Base-by-base conservation (phyloP, 352 stramenopile genomes). In the Elongisporangium prolatum region DNA sequence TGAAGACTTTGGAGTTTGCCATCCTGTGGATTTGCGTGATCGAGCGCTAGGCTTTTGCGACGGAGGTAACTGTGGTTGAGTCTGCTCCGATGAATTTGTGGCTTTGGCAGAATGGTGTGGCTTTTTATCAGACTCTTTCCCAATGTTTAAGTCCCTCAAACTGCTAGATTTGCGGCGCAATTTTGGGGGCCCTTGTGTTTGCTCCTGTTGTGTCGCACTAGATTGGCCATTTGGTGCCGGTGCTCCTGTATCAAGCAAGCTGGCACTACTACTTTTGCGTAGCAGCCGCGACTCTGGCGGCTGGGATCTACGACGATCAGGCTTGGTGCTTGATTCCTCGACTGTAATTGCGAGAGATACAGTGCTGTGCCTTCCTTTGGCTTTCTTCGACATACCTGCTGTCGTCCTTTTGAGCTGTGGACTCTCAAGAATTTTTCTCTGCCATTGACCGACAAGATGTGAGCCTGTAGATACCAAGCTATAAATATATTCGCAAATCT, bases 231-330 rank as follows among this genome's bases (percentile, higher is more conserved):
- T 49, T 3, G 50, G 56, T 53, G 10, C 40, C 9, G 11, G 11
- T 50, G 11, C 38, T 11, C 8, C n/a, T 0, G 62, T 68, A 22
- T 88, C 80, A 0, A 90, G 38, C 1, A 86, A 38, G 50, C 74
- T 78, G 13, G 69, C 57, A 37, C 75, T 88, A 37, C 75, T 88
- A 60, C 74, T 88, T 63, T 89, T 89, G 5, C 77, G 73, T 37
- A 84, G 54, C 18, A 90, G 48, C 2, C 56, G 59, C 4, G 55
- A 61, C 24, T 38, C 28, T 3, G 28, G 28, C 13, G 28, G 28
- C 28, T 38, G 28, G 7, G 28, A 38, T 38, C 6, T 38, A 10
- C 28, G 28, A 11, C 28, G 28, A 38, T 38, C 6, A 10, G 6
- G 28, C 6, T 38, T 6, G 28, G 7, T 38, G 13, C 28, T 10